Conservation (phyloP, 257 asterid species). For the Phtheirospermum japonicum region DNA sequence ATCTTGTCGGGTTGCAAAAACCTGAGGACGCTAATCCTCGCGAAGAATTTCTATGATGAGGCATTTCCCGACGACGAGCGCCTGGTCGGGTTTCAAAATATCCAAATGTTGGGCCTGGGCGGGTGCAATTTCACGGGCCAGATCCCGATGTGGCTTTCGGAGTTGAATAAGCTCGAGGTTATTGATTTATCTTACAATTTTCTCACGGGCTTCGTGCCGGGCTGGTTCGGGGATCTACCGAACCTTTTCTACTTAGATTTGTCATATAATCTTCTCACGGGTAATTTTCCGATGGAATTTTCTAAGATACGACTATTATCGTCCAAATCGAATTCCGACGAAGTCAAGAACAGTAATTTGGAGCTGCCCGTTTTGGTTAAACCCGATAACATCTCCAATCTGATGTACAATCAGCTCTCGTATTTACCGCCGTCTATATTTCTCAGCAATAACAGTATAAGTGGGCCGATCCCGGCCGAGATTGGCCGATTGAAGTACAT, state of each 20-base stretch:
- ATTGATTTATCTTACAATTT: slow-evolving; percentile 67
- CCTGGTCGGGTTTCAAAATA: slow-evolving; percentile 50
- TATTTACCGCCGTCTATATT: slow-evolving; percentile 83
- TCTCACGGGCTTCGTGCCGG: slow-evolving; percentile 64
- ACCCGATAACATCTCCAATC: slow-evolving; percentile 77
- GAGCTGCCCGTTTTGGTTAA: slow-evolving; percentile 85
- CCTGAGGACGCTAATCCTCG: slow-evolving; percentile 59
- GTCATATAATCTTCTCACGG: slow-evolving; percentile 60
- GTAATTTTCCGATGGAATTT: slow-evolving; percentile 64
- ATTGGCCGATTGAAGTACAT: slow-evolving; percentile 73
- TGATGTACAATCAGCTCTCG: slow-evolving; percentile 78
- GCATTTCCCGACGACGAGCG: slow-evolving; percentile 44
- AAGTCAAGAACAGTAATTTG: slow-evolving; percentile 52
- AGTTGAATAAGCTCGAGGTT: slow-evolving; percentile 57
- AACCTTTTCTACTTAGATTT: slow-evolving; percentile 87
- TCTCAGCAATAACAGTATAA: slow-evolving; percentile 52
- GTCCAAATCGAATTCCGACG: slow-evolving; percentile 43
- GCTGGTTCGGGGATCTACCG: slow-evolving; percentile 65
- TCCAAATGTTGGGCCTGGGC: slow-evolving; percentile 70
- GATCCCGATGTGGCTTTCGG: slow-evolving; percentile 64
- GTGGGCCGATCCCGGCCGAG: slow-evolving; percentile 65
- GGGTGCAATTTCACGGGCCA: slow-evolving; percentile 69
- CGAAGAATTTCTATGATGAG: slow-evolving; percentile 70
- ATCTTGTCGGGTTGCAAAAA: slow-evolving; percentile 72
- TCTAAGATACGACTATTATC: slow-evolving; percentile 30